Evolutionary conservation across 768 basidiomycete genomes (phyloP).

Genomic region (Trametes gibbosa): DNA sequence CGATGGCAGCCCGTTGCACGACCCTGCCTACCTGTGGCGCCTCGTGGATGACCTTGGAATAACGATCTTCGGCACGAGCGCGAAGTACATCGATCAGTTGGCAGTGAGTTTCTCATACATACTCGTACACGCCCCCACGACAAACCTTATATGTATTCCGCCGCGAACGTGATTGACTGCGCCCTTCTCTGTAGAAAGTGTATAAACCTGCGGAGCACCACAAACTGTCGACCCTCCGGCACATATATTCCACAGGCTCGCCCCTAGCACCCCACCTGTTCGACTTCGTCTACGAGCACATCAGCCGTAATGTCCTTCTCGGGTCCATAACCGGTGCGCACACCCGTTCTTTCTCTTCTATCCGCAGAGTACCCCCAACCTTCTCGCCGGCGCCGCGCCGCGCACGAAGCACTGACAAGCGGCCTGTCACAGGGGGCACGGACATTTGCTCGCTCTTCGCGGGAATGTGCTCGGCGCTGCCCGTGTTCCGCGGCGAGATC

Average conservation of each 20-base stretch:
- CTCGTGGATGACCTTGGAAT: conserved; percentile 67
- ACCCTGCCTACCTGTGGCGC: conserved; percentile 64
- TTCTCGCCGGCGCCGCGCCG: background rate
- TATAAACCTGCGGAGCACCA: conserved; percentile 70
- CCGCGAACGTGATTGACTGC: conserved; percentile 10
- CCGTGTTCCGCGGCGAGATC: conserved; percentile 78
- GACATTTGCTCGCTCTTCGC: conserved; percentile 86
- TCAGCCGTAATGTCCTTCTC: conserved; percentile 60
- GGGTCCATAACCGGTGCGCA: conserved; percentile 70
- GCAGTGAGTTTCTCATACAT: conserved; percentile 43
- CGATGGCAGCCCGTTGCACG: conserved; percentile 76
- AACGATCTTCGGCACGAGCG: conserved; percentile 79
- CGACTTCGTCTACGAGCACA: conserved; percentile 71
- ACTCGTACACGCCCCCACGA: background rate
- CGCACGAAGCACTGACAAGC: background rate
- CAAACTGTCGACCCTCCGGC: conserved; percentile 53
- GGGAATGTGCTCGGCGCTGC: conserved; percentile 71
- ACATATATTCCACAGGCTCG: conserved; percentile 81
- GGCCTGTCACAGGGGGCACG: conserved; percentile 55
- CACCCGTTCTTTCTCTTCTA: background rate
- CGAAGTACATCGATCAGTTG: conserved; percentile 79
- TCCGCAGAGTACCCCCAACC: background rate
- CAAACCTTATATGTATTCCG: background rate
- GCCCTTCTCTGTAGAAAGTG: conserved; percentile 45
- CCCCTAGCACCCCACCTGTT: conserved; percentile 68